Conservation (phyloP, 352 stramenopile genomes). For the Poterioochromonas sp. region DNA sequence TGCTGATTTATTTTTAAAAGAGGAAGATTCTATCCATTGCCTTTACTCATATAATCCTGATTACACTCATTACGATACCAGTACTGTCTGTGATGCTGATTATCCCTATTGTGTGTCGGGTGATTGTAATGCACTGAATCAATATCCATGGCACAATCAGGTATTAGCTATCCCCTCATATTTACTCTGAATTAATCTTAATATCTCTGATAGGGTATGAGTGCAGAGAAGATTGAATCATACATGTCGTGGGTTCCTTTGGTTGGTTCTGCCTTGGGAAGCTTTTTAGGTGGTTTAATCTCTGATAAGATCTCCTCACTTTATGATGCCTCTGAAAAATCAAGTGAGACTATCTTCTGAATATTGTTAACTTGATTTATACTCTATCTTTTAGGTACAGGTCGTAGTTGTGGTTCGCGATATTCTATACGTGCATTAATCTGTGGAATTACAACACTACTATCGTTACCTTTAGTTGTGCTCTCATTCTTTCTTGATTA, state of each 20-base stretch:
- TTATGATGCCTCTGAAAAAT: no score
- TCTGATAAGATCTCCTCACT: no score
- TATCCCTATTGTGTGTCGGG: constrained; percentile 31
- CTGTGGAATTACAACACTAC: neutral
- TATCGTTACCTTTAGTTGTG: neutral
- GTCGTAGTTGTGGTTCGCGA: no score
- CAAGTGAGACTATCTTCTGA: no score
- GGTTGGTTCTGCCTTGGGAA: constrained; percentile 29
- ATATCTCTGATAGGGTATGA: constrained; percentile 9
- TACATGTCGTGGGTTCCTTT: constrained; percentile 36
- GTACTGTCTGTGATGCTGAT: no score
- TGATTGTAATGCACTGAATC: neutral
- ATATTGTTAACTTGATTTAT: no score
- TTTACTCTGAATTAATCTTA: neutral
- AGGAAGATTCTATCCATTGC: neutral
- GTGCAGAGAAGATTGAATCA: neutral
- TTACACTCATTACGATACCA: no score
- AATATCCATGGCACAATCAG: constrained; percentile 28
- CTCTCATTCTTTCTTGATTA: constrained; percentile 3
- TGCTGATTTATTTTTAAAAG: neutral
- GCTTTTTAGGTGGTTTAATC: constrained; percentile 16
- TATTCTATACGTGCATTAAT: neutral
- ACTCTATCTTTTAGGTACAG: no score
- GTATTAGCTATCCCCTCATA: neutral
- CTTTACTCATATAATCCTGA: constrained; percentile 19